A percentile compares a stretch with the other conserved stretches of the same genome.
These are phyloP conservation scores for Cercospora sojina DNA, from an alignment of 2,329 filamentous ascomycete species.

Conservation along the genomic window DNA sequence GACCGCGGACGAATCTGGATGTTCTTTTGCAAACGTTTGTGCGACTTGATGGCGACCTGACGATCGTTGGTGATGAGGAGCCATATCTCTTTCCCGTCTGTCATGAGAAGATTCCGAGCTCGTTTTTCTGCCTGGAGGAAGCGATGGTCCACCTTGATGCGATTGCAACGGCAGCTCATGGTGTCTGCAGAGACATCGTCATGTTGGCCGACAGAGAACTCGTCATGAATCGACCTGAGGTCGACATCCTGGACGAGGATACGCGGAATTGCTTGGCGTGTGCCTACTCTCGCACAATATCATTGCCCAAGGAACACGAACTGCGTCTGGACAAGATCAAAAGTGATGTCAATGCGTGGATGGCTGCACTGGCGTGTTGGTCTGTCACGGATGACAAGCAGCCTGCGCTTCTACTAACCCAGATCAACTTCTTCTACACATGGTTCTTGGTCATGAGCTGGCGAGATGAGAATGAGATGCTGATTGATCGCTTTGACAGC, in stretches of 20 bases:
- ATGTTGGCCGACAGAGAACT: conserved; percentile 16
- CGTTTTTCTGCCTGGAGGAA: conserved; percentile 21
- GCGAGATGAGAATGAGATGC: conserved; percentile 20
- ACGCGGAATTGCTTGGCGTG: conserved; percentile 23
- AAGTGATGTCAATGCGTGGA: conserved; percentile 20
- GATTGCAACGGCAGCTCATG: conserved; percentile 18
- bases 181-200: conserved; percentile 21
- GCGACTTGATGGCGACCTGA: conserved; percentile 22
- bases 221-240: conserved; percentile 9
- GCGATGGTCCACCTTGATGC: conserved; percentile 24
- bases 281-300: conserved; percentile 19
- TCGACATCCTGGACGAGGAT: conserved; percentile 20
- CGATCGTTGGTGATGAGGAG: conserved; percentile 23
- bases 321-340: conserved; percentile 16
- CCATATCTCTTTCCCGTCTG: conserved; percentile 22
- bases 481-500: conserved; percentile 21
- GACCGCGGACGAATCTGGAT: conserved; percentile 19
- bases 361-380: conserved; percentile 16
- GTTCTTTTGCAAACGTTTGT: conserved; percentile 23
- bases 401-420: conserved; percentile 16
- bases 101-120: conserved; percentile 17
- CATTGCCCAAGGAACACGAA: conserved; percentile 4
- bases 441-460: conserved; percentile 22
- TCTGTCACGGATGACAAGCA: conserved; percentile 6
- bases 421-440: conserved; percentile 26